Evolutionary conservation across 2,329 filamentous ascomycete species (phyloP), one percentile per base, ranked within the genome.

Genomic region (Talaromyces albobiverticillius): DNA sequence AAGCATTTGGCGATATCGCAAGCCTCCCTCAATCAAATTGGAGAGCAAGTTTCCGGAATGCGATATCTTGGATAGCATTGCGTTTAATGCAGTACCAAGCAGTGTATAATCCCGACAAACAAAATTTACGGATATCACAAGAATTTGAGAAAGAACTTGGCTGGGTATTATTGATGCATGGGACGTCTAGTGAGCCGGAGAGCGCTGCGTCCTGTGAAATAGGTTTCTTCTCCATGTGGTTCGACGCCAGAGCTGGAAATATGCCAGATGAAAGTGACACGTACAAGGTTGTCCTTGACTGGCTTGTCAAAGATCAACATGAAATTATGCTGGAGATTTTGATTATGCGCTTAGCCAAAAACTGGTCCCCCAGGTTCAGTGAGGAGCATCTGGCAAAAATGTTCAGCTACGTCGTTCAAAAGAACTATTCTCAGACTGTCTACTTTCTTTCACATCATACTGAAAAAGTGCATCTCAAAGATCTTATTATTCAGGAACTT

Each of bases 31-130:
- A 20, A 1, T 20, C 23, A 5, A 31, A 25, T 16, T 50, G 52
- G 52, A 23, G 46, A 20, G 23, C 22, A 26, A 45, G 22, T 2
- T 50, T 46, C 31, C 46, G 32, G 18, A 46, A 48, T 10, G 52
- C 50, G 25, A 32, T 54, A 7, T 45, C 41, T 9, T 54, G 46
- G 38, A 46, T 54, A 38, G 46, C 46, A 31, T 31, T 11, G 16
- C 32, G 41, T 26, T 29, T 54, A 16, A 43, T 42, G 18, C 38
- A 38, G 11, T 46, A 46, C 6, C 16, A 50, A 50, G 25, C 20
- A 11, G n/a, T 14, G 31, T 40, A 18, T 2, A 50, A 49, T 9
- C 40, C 23, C 9, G 26, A 42, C 11, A 22, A 46, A 23, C 38
- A 29, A 36, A 46, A 40, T 10, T 38, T 43, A 26, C 5, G 36